These are phyloP conservation scores for Eucalyptus polyanthemos DNA, from an alignment of 345 rosid genomes.

Conservation along the genomic window DNA sequence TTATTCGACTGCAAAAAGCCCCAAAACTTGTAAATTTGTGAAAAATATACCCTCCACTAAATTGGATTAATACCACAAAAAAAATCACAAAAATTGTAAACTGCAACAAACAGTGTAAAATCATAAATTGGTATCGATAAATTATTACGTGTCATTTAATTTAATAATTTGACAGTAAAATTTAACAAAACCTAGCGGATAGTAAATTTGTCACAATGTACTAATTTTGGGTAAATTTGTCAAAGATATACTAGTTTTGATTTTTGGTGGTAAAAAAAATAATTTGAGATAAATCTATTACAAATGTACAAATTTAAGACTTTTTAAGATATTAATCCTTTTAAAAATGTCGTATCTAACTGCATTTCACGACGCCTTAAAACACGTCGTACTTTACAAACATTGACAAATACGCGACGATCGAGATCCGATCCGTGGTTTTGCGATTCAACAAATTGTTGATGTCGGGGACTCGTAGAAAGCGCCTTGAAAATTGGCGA, in stretches of 20 bases:
- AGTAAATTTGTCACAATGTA: rapidly evolving
- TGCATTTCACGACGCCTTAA: neutral
- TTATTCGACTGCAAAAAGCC: rapidly evolving
- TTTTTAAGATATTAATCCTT: rapidly evolving
- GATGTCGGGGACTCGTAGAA: neutral
- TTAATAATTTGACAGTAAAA: too few species aligned
- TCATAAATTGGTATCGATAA: rapidly evolving
- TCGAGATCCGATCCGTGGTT: neutral
- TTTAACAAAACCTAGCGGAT: rapidly evolving
- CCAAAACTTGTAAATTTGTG: rapidly evolving
- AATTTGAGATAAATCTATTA: rapidly evolving
- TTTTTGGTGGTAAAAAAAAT: rapidly evolving
- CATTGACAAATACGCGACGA: neutral
- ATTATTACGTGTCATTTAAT: rapidly evolving
- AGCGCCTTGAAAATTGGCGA: neutral
- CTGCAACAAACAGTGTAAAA: rapidly evolving
- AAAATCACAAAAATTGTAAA: too few species aligned
- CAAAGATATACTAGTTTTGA: rapidly evolving
- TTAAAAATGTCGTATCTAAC: rapidly evolving
- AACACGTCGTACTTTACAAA: neutral
- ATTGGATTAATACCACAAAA: too few species aligned
- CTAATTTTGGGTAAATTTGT: rapidly evolving
- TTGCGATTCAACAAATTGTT: neutral
- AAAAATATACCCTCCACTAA: rapidly evolving
- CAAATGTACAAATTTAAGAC: rapidly evolving